phyloP scores from a whole-genome alignment of 148 eudicot species.

The Chenopodium berlandieri region DNA sequence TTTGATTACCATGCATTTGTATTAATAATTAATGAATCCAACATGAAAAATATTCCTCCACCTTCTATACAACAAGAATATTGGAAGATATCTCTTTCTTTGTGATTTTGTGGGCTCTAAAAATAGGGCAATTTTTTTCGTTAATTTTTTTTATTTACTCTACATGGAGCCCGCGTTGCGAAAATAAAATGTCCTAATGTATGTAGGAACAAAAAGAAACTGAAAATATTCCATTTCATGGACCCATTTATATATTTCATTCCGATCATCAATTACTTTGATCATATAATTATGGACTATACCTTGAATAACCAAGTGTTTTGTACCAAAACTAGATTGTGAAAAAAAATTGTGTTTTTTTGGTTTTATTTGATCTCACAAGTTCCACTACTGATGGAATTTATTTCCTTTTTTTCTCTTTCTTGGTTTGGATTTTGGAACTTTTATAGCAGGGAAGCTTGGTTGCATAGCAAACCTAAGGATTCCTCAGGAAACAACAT shows the following conservation, averaged over 20 bases:
- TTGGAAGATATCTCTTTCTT: conserved; percentile 38
- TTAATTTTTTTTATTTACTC: not conserved
- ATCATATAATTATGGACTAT: not conserved
- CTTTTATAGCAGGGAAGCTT: conserved; percentile 79
- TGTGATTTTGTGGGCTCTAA: conserved; percentile 63
- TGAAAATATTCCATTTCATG: conserved; percentile 16
- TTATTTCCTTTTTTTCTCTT: conserved; percentile 27
- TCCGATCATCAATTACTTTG: not conserved
- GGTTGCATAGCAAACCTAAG: conserved; percentile 74
- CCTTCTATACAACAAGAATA: conserved; percentile 23
- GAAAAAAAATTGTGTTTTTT: not conserved
- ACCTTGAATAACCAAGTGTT: not conserved
- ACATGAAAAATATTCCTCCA: conserved; percentile 13
- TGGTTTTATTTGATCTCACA: conserved; percentile 6
- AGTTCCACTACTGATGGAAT: conserved; percentile 41
- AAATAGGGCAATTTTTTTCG: not conserved
- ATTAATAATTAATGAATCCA: conserved; percentile 22
- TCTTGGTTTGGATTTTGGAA: conserved; percentile 11
- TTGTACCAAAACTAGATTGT: not conserved
- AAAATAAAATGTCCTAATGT: not conserved
- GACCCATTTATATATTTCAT: not conserved
- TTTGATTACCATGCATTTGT: conserved; percentile 19
- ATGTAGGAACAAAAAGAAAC: conserved; percentile 12
- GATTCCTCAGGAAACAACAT: conserved; percentile 52
- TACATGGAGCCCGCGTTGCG: conserved; percentile 19